Evolutionary conservation across 2,329 filamentous ascomycete species (phyloP).

Genomic region (Botrytis squamosa): DNA sequence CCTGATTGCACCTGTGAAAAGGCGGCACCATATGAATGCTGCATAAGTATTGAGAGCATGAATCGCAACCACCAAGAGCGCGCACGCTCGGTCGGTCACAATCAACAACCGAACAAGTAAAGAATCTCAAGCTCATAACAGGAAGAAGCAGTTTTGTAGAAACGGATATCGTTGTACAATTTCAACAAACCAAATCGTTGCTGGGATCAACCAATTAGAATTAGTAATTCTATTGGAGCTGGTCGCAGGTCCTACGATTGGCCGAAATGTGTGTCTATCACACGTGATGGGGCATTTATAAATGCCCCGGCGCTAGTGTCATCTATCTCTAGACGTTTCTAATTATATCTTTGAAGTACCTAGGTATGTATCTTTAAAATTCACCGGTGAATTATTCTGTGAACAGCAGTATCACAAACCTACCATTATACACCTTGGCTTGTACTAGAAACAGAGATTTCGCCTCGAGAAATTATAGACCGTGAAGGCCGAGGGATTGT

Average conservation of each 20-base stretch:
- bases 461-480: neutral
- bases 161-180: too few species aligned
- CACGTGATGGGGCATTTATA: neutral
- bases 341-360: neutral
- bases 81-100: too few species aligned
- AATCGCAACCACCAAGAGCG: too few species aligned
- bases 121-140: too few species aligned
- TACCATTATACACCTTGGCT: neutral
- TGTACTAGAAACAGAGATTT: neutral
- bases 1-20: too few species aligned
- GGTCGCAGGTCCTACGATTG: neutral
- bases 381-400: neutral
- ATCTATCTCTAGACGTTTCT: neutral
- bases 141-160: too few species aligned
- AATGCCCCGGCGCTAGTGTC: neutral
- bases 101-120: too few species aligned
- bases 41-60: too few species aligned
- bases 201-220: too few species aligned
- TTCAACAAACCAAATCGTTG: too few species aligned
- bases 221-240: too few species aligned
- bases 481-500: conserved; percentile 6
- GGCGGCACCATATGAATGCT: too few species aligned
- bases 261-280: neutral
- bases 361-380: neutral
- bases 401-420: neutral